Evolutionary conservation across 164 flowering plant species (phyloP).

Genomic region (Vitis rupestris): DNA sequence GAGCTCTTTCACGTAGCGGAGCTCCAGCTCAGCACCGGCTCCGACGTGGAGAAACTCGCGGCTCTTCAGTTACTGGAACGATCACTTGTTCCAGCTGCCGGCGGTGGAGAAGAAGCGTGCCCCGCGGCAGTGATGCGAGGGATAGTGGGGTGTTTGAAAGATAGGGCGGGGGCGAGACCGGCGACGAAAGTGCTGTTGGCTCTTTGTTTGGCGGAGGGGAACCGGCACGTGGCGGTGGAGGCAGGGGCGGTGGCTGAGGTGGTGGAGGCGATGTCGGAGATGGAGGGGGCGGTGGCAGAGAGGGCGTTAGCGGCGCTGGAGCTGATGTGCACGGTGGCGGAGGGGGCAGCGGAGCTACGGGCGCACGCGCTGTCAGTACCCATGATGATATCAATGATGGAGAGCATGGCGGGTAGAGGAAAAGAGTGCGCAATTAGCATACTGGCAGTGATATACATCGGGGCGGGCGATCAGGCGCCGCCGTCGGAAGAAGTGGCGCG

Average conservation of each 20-base stretch:
- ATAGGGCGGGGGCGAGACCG: slow-evolving; percentile 38
- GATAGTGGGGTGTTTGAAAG: slow-evolving; percentile 37
- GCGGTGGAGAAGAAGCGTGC: slow-evolving; percentile 33
- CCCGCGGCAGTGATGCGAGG: slow-evolving; percentile 57
- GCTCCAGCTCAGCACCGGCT: slow-evolving; percentile 48
- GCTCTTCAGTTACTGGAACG: slow-evolving; percentile 62
- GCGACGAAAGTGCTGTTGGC: slow-evolving; percentile 75
- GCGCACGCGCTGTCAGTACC: slow-evolving; percentile 86
- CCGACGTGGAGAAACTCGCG: slow-evolving; percentile 33
- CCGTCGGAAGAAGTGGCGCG: slow-evolving; percentile 80
- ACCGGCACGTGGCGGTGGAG: slow-evolving; percentile 78
- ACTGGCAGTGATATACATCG: slow-evolving; percentile 54
- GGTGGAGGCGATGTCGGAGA: slow-evolving; percentile 56
- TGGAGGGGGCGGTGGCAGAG: slow-evolving; percentile 70
- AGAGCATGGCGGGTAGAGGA: slow-evolving; percentile 60
- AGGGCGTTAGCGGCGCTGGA: slow-evolving; percentile 82
- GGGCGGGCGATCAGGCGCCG: slow-evolving; percentile 28
- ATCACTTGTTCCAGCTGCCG: slow-evolving; percentile 62
- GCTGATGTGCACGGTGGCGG: slow-evolving; percentile 73
- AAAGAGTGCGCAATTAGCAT: slow-evolving; percentile 71
- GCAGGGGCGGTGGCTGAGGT: slow-evolving; percentile 40
- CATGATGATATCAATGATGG: slow-evolving; percentile 75
- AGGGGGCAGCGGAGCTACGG: slow-evolving; percentile 74
- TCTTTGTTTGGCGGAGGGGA: slow-evolving; percentile 63
- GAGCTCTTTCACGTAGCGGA: slow-evolving; percentile 70